A percentile compares a stretch with the other conserved stretches of the same genome.
Evolutionary conservation across 1,284 basidiomycete genomes (phyloP).

Genomic region (Sanghuangporus weigelae): DNA sequence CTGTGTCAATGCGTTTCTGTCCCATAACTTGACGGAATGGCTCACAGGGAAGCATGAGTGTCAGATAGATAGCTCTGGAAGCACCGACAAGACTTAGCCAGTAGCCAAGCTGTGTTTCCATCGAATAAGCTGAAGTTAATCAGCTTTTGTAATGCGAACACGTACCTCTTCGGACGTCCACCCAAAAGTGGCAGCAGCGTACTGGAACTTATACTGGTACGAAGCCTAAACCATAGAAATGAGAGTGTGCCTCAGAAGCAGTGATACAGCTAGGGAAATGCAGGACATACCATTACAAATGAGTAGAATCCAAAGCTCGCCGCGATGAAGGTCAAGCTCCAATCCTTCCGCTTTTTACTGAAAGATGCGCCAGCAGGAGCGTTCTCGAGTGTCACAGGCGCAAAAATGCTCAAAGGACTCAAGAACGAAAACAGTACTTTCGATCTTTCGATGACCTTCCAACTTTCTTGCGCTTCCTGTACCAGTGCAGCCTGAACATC

Average conservation of each 20-base stretch:
- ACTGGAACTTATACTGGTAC: constrained; percentile 63
- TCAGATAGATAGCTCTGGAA: constrained; percentile 55
- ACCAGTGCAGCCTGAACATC: constrained; percentile 19
- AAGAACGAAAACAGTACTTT: constrained; percentile 51
- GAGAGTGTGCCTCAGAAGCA: not conserved
- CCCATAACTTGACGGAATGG: not conserved
- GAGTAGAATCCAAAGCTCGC: constrained; percentile 48
- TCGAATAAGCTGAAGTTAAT: not conserved
- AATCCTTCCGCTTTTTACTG: constrained; percentile 50
- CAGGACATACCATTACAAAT: constrained; percentile 47
- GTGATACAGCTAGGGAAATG: not conserved
- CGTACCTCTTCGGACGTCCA: constrained; percentile 71
- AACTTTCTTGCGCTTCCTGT: constrained; percentile 5
- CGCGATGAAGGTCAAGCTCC: constrained; percentile 61
- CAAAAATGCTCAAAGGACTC: constrained; percentile 58
- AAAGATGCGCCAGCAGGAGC: constrained; percentile 26
- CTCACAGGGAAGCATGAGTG: constrained; percentile 64
- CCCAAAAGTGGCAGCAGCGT: constrained; percentile 55
- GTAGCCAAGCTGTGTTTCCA: constrained; percentile 58
- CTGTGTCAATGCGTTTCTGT: not conserved
- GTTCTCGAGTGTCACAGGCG: constrained; percentile 38
- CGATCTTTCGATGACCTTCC: constrained; percentile 22
- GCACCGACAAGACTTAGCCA: constrained; percentile 63
- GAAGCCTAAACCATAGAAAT: constrained; percentile 50
- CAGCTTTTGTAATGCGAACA: not conserved